Percentiles rank a stretch among this genome's conserved stretches.
Evolutionary conservation across 345 rosid species (phyloP).

Genomic region (Mangifera indica): DNA sequence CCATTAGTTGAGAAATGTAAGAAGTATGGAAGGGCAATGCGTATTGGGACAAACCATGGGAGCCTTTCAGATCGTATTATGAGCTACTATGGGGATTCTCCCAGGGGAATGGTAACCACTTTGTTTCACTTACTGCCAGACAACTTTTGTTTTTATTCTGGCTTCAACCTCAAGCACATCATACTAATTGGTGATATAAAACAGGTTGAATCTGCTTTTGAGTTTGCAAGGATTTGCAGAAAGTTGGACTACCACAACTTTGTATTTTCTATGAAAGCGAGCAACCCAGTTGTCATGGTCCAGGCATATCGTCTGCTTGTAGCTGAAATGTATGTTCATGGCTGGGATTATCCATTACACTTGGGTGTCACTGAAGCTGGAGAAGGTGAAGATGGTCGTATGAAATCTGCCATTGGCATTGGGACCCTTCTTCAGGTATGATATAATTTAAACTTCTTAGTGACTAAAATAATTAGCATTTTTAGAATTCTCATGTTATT

Average conservation of each 20-base stretch:
- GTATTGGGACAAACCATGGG: slow-evolving; percentile 98
- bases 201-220: slow-evolving; percentile 98
- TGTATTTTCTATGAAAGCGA: slow-evolving; percentile 98
- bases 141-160: slow-evolving; percentile 17
- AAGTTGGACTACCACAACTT: slow-evolving; percentile 94
- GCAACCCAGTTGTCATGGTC: slow-evolving; percentile 99
- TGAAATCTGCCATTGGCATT: slow-evolving; percentile 98
- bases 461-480: neutral
- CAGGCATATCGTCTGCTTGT: slow-evolving; percentile 93
- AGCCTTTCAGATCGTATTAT: slow-evolving; percentile 98
- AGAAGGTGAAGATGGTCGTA: slow-evolving; percentile 99
- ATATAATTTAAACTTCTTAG: slow-evolving; percentile 12
- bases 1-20: slow-evolving; percentile 99
- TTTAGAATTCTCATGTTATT: slow-evolving; percentile 9
- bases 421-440: slow-evolving; percentile 94
- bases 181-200: slow-evolving; percentile 26
- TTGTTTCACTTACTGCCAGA: slow-evolving; percentile 19
- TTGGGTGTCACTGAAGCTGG: slow-evolving; percentile 99
- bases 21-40: slow-evolving; percentile 96
- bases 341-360: slow-evolving; percentile 98
- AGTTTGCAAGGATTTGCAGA: slow-evolving; percentile 93
- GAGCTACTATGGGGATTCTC: slow-evolving; percentile 98
- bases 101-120: slow-evolving; percentile 84
- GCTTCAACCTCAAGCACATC: slow-evolving; percentile 19
- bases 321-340: slow-evolving; percentile 93